Conservation (phyloP, 768 basidiomycete genomes). For the Podaxis mareebaensis region DNA sequence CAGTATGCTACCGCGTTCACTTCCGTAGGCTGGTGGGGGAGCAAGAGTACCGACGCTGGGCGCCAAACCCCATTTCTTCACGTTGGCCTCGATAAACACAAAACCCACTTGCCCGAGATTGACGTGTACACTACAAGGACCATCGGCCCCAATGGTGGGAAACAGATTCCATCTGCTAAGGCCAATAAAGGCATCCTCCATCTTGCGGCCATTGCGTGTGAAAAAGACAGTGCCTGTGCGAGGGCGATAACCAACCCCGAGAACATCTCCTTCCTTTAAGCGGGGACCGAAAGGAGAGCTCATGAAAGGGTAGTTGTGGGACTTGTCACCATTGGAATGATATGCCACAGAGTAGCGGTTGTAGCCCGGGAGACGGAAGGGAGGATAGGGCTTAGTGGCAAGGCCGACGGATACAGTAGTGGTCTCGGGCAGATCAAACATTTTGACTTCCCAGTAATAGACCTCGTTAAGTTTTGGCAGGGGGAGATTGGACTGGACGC, state of each 20-base stretch:
- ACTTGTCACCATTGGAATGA: conserved; percentile 95
- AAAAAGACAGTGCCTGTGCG: conserved; percentile 98
- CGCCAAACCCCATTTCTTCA: conserved; percentile 99
- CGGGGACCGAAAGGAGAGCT: conserved; percentile 77
- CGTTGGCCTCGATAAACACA: conserved; percentile 99
- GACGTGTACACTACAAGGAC: conserved; percentile 94
- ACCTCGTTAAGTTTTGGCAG: conserved; percentile 98
- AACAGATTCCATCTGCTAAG: conserved; percentile 92
- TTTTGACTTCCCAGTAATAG: conserved; percentile 99
- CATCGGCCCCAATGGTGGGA: conserved; percentile 95
- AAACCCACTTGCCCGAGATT: conserved; percentile 98
- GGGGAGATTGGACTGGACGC: conserved; percentile 95
- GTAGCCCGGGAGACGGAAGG: conserved; percentile 88
- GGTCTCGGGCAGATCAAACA: conserved; percentile 91
- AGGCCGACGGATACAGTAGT: conserved; percentile 92
- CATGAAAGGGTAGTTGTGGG: conserved; percentile 96
- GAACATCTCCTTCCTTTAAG: conserved; percentile 91
- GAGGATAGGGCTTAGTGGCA: conserved; percentile 96
- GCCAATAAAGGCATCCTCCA: conserved; percentile 94
- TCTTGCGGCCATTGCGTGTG: conserved; percentile 95
- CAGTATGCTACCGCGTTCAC: conserved; percentile 93
- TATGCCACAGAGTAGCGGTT: conserved; percentile 91
- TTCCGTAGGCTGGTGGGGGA: conserved; percentile 97
- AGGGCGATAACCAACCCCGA: conserved; percentile 95
- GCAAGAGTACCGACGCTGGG: conserved; percentile 97